Base-by-base conservation (phyloP, 1,284 basidiomycete species). In the Anthracocystis panici-leucophaei region DNA sequence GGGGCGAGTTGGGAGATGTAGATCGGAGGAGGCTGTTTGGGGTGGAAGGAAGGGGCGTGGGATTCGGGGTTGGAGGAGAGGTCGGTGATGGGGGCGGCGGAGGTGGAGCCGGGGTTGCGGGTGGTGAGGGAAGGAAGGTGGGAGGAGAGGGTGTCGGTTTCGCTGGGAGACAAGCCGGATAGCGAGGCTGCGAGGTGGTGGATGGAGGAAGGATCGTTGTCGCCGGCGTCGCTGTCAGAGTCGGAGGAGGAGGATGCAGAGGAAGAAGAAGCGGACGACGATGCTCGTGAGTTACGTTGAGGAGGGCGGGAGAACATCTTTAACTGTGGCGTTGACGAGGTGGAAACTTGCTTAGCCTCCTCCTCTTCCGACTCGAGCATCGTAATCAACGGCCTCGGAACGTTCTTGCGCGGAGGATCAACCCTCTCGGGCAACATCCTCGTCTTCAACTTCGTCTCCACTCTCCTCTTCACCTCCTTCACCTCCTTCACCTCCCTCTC, bases 1-100 rank as follows among this genome's bases (percentile, higher is more conserved):
- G 82, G 79, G 6, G 73, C 59, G 3, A 87, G 77, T 58, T 87
- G 85, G 12, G 77, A 55, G 9, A 87, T 70, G 69, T 87, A 87
- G 6, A 87, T 82, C 0, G 86, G 86, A 7, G 79, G 57, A 0
- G 73, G 9, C 4, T 3, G 78, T 77, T 8, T 76, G 58, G n/a
- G 74, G 68, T 8, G 69, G 67, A 16, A 69, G 60, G n/a, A 51
- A 51, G 78, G 72, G 2, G 72, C 62, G 54, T 73, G 68, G 2
- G 70, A 51, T 49, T 75, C 70, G 16, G 48, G 44, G 42, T 63
- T 40, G 5, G 12, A 16, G 10, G 70, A 65, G 12, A 71, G 52
- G 29, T 63, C 54, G 29, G 16, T 21, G 10, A 46, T 27, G 12
- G 45, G 35, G 0, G 9, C 25, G 1, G 18, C 6, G 8, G 33